Base-by-base conservation (phyloP, 345 rosid species). In the Carallia pectinifolia region DNA sequence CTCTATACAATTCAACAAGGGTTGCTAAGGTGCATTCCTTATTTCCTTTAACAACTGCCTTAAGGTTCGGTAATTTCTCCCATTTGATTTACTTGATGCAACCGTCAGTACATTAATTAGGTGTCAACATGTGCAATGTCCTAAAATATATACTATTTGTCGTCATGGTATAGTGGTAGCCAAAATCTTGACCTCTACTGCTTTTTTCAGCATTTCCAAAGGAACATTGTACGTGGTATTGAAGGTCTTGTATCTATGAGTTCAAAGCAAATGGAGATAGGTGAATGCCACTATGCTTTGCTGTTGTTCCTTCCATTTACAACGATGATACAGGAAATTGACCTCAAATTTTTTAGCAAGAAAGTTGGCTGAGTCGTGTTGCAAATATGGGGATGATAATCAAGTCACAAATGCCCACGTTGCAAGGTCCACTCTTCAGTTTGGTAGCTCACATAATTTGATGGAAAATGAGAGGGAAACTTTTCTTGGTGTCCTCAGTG, bases 351-450 rank as follows among this genome's bases (percentile, higher is more conserved):
- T 74, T 55, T 55, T 61, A 90, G 99, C 83, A 63, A 76, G 87
- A 70, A 95, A 82, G 83, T 85, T 95, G 80, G 88, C 97, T 47
- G 93, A 89, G 61, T 92, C 85, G 72, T 95, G 90, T 68, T 73
- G 90, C 81, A 88, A 92, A 65, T 89, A 85, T 74, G 97, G 92
- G 69, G 75, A 63, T 67, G 91, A 90, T 76, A 81, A 82, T 81
- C 85, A 81, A 54, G 74, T 73, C 65, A 74, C 74, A 4, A 69
- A 73, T 62, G 74, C 83, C 61, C 76, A 83, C 61, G 84, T 89
- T 71, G 76, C 93, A 4, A 92, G 86, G 83, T 82, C 89, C 65
- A 80, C 89, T 58, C 79, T 86, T 75, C 80, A 76, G 40, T 90
- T 95, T 71, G 97, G 93, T 33, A 72, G 77, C 47, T 85, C 96